phyloP scores from a whole-genome alignment of 257 asterid species.

The Ajuga chamaepitys region DNA sequence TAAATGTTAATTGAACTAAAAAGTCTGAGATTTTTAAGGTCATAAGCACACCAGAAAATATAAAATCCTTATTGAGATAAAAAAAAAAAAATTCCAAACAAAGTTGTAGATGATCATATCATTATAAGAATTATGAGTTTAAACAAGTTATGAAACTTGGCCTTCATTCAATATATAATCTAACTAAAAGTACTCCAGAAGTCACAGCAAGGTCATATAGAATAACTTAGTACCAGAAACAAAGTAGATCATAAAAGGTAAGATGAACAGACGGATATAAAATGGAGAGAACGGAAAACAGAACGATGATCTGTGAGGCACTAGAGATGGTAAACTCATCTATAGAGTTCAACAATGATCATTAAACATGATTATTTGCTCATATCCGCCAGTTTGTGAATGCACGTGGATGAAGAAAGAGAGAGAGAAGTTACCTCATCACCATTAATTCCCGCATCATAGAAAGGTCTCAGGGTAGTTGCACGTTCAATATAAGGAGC shows the following conservation, averaged over 20 bases:
- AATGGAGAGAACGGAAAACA: not conserved
- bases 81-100: too few relatives aligned
- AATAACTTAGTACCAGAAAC: not conserved
- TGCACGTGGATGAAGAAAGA: not conserved
- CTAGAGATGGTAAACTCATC: too few relatives aligned
- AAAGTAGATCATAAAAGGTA: not conserved
- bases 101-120: too few relatives aligned
- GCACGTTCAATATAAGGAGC: too few relatives aligned
- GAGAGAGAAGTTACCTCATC: conserved; percentile 45
- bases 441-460: conserved; percentile 55
- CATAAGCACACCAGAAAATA: conserved; percentile 3
- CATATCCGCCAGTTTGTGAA: not conserved
- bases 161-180: too few relatives aligned
- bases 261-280: not conserved
- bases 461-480: too few relatives aligned
- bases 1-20: conserved; percentile 9
- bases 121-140: too few relatives aligned
- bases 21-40: not conserved
- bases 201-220: not conserved
- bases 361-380: not conserved
- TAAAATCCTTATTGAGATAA: not conserved
- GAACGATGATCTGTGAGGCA: too few relatives aligned
- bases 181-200: not conserved
- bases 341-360: not conserved
- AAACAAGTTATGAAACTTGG: too few relatives aligned